These are phyloP conservation scores for Aspergillus pseudoglaucus DNA, from an alignment of 2,329 filamentous ascomycete species.

Conservation along the genomic window DNA sequence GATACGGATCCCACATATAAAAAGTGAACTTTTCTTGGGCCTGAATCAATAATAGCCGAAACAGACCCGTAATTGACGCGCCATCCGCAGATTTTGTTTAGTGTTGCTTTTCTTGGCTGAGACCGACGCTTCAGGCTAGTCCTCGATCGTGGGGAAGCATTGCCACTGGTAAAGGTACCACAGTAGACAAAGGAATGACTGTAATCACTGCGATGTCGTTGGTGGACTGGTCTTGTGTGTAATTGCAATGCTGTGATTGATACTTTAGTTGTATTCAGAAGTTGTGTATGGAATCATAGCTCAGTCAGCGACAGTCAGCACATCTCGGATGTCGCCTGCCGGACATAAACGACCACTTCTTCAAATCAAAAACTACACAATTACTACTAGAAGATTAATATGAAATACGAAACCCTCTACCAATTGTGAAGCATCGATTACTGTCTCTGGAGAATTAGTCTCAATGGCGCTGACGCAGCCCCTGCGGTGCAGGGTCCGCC, in stretches of 20 bases:
- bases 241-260: not conserved
- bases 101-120: no score
- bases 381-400: no score
- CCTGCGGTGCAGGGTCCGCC: conserved; percentile 33
- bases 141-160: no score
- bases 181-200: no score
- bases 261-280: not conserved
- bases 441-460: conserved; percentile 1
- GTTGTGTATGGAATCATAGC: not conserved
- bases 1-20: no score
- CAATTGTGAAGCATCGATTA: not conserved
- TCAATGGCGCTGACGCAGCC: conserved; percentile 32
- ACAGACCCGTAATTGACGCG: no score
- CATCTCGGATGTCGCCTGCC: not conserved
- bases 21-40: no score
- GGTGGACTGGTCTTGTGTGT: not conserved
- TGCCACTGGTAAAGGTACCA: no score
- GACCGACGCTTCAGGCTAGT: no score
- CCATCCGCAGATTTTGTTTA: no score
- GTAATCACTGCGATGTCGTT: no score
- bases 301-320: conserved; percentile 1
- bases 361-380: not conserved
- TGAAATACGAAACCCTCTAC: not conserved
- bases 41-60: no score
- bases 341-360: not conserved